A percentile compares a stretch with the other conserved stretches of the same genome.
Evolutionary conservation across 2,329 filamentous ascomycete genomes (phyloP).

Genomic region (Grosmannia serpens): DNA sequence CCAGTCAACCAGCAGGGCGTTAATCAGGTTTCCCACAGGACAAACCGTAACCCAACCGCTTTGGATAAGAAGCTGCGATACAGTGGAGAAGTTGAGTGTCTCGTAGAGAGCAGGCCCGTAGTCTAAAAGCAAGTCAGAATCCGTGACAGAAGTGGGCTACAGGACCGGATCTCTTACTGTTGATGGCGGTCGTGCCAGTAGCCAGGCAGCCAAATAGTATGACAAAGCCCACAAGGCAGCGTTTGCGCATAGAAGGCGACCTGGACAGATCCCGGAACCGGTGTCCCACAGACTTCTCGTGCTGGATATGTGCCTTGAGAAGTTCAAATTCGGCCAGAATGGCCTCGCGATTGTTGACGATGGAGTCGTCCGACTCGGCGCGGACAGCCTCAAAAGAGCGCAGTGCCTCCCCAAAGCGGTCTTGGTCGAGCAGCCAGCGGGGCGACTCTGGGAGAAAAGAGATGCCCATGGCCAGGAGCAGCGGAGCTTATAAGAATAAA

Average conservation of each 20-base stretch:
- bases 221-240: neutral
- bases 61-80: neutral
- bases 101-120: slow-evolving; percentile 3
- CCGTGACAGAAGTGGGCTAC: too few relatives aligned
- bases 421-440: slow-evolving; percentile 15
- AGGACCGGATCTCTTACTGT: neutral
- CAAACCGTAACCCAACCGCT: slow-evolving; percentile 1
- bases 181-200: neutral
- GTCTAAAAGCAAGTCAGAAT: neutral
- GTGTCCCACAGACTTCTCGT: neutral
- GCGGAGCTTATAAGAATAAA: too few relatives aligned
- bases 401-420: slow-evolving; percentile 13
- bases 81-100: neutral
- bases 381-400: slow-evolving; percentile 17
- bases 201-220: neutral
- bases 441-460: slow-evolving; percentile 20
- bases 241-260: neutral
- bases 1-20: neutral
- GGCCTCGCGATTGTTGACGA: neutral
- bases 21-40: neutral
- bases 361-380: slow-evolving; percentile 33
- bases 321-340: neutral
- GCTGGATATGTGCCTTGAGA: neutral
- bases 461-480: slow-evolving; percentile 11
- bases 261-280: neutral